Percentiles rank a stretch among this genome's conserved stretches.
phyloP scores from a whole-genome alignment of 1,284 basidiomycete species.

The Marasmius sp. region DNA sequence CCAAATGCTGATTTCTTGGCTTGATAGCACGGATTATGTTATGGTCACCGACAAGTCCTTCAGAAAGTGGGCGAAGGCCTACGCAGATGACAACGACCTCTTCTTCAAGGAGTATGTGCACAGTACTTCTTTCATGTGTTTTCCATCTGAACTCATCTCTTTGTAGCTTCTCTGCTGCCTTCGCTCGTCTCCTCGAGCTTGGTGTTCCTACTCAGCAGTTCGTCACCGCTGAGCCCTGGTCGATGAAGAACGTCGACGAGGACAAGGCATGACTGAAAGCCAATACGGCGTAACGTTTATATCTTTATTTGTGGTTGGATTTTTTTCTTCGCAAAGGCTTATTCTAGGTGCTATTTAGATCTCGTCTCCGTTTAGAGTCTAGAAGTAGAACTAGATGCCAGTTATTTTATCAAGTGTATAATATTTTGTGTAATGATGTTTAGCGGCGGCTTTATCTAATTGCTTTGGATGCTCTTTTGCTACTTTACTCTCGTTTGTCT shows the following conservation, averaged over 20 bases:
- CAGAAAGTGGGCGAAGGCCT: conserved; percentile 82
- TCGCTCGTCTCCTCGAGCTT: conserved; percentile 82
- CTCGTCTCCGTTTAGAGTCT: too few relatives aligned
- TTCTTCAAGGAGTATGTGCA: conserved; percentile 86
- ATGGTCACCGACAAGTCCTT: conserved; percentile 86
- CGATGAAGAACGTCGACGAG: conserved; percentile 65
- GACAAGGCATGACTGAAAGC: too few relatives aligned
- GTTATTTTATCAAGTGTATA: too few relatives aligned
- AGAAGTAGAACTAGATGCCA: too few relatives aligned
- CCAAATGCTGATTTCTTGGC: background rate
- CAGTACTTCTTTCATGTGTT: conserved; percentile 6
- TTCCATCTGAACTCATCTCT: background rate
- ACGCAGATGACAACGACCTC: conserved; percentile 79
- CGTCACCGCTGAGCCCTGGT: conserved; percentile 68
- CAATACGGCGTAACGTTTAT: too few relatives aligned
- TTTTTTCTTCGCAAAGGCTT: too few relatives aligned
- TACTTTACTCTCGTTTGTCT: too few relatives aligned
- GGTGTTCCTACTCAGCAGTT: conserved; percentile 85
- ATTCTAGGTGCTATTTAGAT: too few relatives aligned
- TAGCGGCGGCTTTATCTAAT: too few relatives aligned
- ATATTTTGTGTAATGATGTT: too few relatives aligned
- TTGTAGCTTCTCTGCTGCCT: conserved; percentile 77
- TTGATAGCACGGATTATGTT: conserved; percentile 75
- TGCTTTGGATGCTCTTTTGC: too few relatives aligned
- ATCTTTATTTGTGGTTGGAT: too few relatives aligned